Conservation (phyloP, 129 eudicot species). For the Deinandra increscens region DNA sequence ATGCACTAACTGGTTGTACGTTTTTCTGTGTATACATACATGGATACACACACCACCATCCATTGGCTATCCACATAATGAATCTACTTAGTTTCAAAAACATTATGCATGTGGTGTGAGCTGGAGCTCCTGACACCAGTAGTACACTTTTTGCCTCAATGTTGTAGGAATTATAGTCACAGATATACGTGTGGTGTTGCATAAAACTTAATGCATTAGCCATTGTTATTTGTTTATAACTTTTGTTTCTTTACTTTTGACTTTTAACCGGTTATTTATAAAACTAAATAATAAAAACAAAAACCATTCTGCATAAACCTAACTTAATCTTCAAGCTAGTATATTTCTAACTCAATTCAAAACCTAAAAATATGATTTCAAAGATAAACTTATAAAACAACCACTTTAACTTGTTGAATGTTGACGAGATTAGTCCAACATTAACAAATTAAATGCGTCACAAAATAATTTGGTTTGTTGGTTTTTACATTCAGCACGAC, state of each 20-base stretch:
- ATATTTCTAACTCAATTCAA: too few species aligned
- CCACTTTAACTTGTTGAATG: too few species aligned
- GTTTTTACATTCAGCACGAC: slow-evolving; percentile 38
- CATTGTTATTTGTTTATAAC: neutral
- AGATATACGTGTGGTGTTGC: neutral
- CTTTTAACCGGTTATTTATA: neutral
- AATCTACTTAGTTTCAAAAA: slow-evolving; percentile 7
- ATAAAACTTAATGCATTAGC: neutral
- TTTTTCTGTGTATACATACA: slow-evolving; percentile 17
- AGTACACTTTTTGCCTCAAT: slow-evolving; percentile 24
- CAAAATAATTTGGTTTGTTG: neutral
- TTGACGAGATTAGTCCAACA: too few species aligned
- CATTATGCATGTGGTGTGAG: slow-evolving; percentile 32
- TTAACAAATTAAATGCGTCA: neutral
- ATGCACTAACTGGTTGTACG: slow-evolving; percentile 14
- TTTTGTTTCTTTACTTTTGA: neutral
- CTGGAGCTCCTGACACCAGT: slow-evolving; percentile 29
- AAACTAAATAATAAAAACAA: too few species aligned
- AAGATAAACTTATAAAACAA: too few species aligned
- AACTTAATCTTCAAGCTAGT: too few species aligned
- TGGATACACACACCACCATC: slow-evolving; percentile 2
- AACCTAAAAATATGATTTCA: too few species aligned
- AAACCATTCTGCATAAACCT: too few species aligned
- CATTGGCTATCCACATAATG: slow-evolving; percentile 12
- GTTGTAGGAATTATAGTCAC: neutral